These are phyloP conservation scores for Brassica balearica DNA, from an alignment of 441 rosid genomes.

Conservation along the genomic window DNA sequence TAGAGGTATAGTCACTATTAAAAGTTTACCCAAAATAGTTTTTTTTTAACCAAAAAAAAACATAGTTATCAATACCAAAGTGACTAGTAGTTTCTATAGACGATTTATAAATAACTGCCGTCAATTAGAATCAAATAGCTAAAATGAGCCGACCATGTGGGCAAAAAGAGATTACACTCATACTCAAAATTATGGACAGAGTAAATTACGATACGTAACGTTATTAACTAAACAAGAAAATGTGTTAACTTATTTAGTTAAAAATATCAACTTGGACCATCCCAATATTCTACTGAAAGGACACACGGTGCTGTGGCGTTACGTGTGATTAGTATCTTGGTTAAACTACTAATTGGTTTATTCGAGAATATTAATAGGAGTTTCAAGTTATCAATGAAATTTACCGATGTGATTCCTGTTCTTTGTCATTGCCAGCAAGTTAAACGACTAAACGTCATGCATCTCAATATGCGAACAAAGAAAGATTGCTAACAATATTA, in stretches of 20 bases:
- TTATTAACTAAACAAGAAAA: too few relatives aligned
- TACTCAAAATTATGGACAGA: slow-evolving; percentile 7
- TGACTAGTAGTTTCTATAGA: neutral
- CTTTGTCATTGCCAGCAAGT: slow-evolving; percentile 34
- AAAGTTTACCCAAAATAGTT: too few relatives aligned
- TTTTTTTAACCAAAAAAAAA: neutral
- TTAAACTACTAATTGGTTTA: slow-evolving; percentile 34
- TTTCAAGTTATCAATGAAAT: neutral
- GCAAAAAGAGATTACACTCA: slow-evolving; percentile 7
- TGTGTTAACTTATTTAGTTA: slow-evolving; percentile 14
- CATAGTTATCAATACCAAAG: neutral
- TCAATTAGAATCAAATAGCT: slow-evolving; percentile 12
- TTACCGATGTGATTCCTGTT: slow-evolving; percentile 34
- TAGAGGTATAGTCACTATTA: too few relatives aligned
- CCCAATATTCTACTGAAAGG: slow-evolving; percentile 45
- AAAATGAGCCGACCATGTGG: slow-evolving; percentile 3
- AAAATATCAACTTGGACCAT: slow-evolving; percentile 21
- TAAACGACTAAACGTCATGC: slow-evolving; percentile 15
- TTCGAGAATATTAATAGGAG: slow-evolving; percentile 25
- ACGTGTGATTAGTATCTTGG: slow-evolving; percentile 42
- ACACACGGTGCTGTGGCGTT: slow-evolving; percentile 38
- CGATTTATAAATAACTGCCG: neutral
- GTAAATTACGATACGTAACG: too few relatives aligned
- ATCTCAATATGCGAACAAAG: slow-evolving; percentile 24
- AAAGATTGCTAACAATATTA: slow-evolving; percentile 1